A percentile compares a stretch with the other conserved stretches of the same genome.
phyloP scores from a whole-genome alignment of 805 yeast genomes.

The Candida sonorensis region DNA sequence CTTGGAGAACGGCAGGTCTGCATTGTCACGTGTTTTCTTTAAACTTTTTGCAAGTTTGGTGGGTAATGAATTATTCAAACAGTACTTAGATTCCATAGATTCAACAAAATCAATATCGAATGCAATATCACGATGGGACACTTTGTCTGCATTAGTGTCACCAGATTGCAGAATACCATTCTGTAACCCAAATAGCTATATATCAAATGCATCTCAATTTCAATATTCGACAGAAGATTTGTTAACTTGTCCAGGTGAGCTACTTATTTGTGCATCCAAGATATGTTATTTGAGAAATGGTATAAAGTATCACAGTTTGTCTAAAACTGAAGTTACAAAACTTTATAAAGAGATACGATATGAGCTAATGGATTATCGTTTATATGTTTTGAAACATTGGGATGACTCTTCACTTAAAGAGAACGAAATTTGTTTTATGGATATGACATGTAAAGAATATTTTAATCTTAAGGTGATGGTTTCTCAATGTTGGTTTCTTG shows the following conservation, averaged over 20 bases:
- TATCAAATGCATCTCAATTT: slow-evolving; percentile 19
- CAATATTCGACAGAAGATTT: slow-evolving; percentile 27
- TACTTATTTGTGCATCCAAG: slow-evolving; percentile 30
- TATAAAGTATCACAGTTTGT: slow-evolving; percentile 6
- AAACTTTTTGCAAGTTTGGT: slow-evolving; percentile 33
- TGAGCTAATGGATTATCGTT: slow-evolving; percentile 27
- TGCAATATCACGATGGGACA: slow-evolving; percentile 36
- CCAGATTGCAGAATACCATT: slow-evolving; percentile 37
- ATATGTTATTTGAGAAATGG: slow-evolving; percentile 25
- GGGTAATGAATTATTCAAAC: slow-evolving; percentile 22
- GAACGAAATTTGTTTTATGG: neutral
- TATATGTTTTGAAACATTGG: slow-evolving; percentile 22
- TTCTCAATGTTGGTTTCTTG: slow-evolving; percentile 38
- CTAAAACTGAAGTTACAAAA: slow-evolving; percentile 4
- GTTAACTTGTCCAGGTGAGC: slow-evolving; percentile 38
- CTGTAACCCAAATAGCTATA: slow-evolving; percentile 34
- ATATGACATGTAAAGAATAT: slow-evolving; percentile 7
- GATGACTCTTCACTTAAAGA: neutral
- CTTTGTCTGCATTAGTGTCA: slow-evolving; percentile 33
- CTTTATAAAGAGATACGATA: slow-evolving; percentile 22
- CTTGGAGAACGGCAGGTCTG: slow-evolving; percentile 34
- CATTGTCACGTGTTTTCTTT: slow-evolving; percentile 31
- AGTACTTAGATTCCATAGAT: slow-evolving; percentile 25
- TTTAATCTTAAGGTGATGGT: slow-evolving; percentile 26
- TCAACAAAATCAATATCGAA: slow-evolving; percentile 26